Percentiles rank a stretch among this genome's conserved stretches.
phyloP scores from a whole-genome alignment of 306 rosid genomes.

The Cucurbita maxima region DNA sequence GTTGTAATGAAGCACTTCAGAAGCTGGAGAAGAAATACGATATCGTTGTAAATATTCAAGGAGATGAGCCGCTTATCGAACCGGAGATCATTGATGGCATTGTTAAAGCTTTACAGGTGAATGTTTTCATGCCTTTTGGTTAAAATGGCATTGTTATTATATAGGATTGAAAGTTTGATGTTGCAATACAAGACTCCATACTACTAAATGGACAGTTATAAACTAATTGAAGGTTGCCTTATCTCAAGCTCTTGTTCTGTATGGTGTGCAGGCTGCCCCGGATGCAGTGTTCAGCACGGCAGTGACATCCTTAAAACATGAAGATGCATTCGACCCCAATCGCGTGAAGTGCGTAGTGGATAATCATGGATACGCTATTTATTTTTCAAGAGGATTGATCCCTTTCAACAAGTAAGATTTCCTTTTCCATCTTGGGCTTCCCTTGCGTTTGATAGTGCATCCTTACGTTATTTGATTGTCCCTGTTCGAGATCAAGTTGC shows the following conservation, averaged over 20 bases:
- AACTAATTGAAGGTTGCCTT: too few relatives aligned
- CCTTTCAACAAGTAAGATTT: conserved; percentile 78
- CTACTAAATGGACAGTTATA: not conserved
- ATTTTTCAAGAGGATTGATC: conserved; percentile 86
- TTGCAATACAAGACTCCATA: not conserved
- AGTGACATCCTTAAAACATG: conserved; percentile 71
- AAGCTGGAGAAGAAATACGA: conserved; percentile 75
- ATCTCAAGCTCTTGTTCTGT: conserved; percentile 9
- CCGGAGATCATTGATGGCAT: conserved; percentile 87
- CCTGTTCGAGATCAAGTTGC: not conserved
- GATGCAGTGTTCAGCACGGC: conserved; percentile 99
- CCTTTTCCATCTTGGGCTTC: not conserved
- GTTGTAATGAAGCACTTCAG: conserved; percentile 83
- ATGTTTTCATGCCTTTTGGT: not conserved
- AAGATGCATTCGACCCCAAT: conserved; percentile 77
- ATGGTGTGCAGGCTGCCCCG: conserved; percentile 62
- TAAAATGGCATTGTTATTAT: too few relatives aligned
- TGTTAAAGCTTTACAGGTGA: conserved; percentile 84
- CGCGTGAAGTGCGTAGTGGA: conserved; percentile 85
- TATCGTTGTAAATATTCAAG: conserved; percentile 91
- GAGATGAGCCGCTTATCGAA: conserved; percentile 91
- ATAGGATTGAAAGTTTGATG: not conserved
- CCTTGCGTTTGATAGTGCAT: too few relatives aligned
- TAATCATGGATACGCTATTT: conserved; percentile 69
- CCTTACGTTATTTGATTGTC: not conserved